Evolutionary conservation across 306 rosid genomes (phyloP).

Genomic region (Medicago arabica): DNA sequence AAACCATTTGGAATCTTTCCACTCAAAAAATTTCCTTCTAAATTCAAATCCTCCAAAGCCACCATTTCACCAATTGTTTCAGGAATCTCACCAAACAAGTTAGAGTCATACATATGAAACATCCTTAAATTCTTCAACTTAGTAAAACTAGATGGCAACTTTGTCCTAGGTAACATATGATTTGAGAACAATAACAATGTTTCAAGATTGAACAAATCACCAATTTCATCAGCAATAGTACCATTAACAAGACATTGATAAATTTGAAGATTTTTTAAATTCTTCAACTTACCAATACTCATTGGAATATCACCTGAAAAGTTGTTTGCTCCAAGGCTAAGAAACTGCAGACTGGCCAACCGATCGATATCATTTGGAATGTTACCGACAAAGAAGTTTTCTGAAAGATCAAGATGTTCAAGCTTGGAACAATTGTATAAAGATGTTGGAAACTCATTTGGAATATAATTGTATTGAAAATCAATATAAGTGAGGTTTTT

Average conservation of each 20-base stretch:
- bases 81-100: slow-evolving; percentile 46
- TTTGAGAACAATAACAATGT: slow-evolving; percentile 37
- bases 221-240: slow-evolving; percentile 33
- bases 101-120: slow-evolving; percentile 33
- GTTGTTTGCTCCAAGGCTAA: slow-evolving; percentile 42
- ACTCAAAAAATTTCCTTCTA: slow-evolving; percentile 30
- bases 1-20: slow-evolving; percentile 41
- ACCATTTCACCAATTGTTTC: slow-evolving; percentile 42
- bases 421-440: slow-evolving; percentile 44
- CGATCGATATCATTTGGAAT: slow-evolving; percentile 39
- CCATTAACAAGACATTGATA: slow-evolving; percentile 39
- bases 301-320: slow-evolving; percentile 42
- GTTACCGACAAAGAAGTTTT: slow-evolving; percentile 39
- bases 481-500: slow-evolving; percentile 41
- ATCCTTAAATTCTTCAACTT: slow-evolving; percentile 34
- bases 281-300: slow-evolving; percentile 40
- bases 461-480: slow-evolving; percentile 25
- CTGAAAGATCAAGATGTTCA: slow-evolving; percentile 33
- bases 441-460: slow-evolving; percentile 43
- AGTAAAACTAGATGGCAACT: slow-evolving; percentile 35
- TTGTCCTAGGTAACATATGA: slow-evolving; percentile 34
- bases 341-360: slow-evolving; percentile 28
- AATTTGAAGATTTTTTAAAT: slow-evolving; percentile 30
- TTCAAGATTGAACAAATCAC: slow-evolving; percentile 40
- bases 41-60: slow-evolving; percentile 37